A percentile compares a stretch with the other conserved stretches of the same genome.
These are phyloP conservation scores for Diaporthe ampelina DNA, from an alignment of 2,329 filamentous ascomycete genomes.

Conservation along the genomic window DNA sequence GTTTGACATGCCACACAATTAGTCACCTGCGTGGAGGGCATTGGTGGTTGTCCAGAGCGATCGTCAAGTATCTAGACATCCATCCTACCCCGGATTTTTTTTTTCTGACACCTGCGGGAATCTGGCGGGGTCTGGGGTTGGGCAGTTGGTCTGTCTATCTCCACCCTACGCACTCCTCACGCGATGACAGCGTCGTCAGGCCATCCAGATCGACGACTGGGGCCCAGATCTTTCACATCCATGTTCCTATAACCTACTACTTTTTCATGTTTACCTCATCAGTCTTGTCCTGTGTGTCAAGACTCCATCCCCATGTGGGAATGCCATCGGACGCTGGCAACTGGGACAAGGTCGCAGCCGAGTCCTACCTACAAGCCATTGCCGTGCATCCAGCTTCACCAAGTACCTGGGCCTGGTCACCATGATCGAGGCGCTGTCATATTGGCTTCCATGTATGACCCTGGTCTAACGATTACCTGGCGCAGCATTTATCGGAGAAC, in stretches of 20 bases:
- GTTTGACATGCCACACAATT: neutral
- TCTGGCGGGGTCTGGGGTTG: conserved; percentile 19
- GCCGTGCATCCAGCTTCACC: neutral
- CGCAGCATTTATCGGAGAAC: neutral
- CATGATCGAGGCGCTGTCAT: neutral
- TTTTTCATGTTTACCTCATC: neutral
- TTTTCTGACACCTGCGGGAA: conserved; percentile 14
- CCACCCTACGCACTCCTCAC: conserved; percentile 14
- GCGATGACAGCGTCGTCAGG: conserved; percentile 30
- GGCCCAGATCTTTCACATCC: conserved; percentile 19
- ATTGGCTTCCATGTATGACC: neutral
- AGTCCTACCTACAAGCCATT: neutral
- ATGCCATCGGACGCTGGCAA: neutral
- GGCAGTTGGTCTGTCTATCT: neutral
- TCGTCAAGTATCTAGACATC: conserved; percentile 28
- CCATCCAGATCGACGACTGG: conserved; percentile 22
- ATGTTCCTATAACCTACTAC: neutral
- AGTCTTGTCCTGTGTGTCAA: neutral
- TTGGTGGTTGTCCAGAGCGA: neutral
- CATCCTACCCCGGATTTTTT: conserved; percentile 18
- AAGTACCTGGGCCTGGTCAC: neutral
- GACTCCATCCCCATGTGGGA: neutral
- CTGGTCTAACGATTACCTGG: neutral
- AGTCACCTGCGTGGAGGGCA: conserved; percentile 6
- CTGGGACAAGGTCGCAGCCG: neutral